phyloP scores from a whole-genome alignment of 768 basidiomycete genomes.

The Lentinula raphanica region DNA sequence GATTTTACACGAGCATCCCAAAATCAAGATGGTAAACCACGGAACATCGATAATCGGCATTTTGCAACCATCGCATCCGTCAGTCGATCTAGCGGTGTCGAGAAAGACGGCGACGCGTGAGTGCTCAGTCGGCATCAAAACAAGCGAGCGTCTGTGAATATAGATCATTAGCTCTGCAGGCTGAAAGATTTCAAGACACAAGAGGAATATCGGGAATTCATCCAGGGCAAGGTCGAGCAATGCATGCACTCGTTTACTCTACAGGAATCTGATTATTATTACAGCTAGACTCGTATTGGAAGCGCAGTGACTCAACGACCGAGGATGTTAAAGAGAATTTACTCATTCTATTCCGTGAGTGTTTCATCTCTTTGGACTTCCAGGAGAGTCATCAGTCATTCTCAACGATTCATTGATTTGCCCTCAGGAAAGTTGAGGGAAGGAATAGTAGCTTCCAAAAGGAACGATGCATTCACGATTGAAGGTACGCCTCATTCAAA shows the following conservation, averaged over 20 bases:
- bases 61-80: slow-evolving; percentile 70
- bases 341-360: slow-evolving; percentile 68
- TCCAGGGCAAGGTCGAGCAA: slow-evolving; percentile 65
- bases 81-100: slow-evolving; percentile 72
- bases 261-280: background rate
- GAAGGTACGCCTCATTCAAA: slow-evolving; percentile 47
- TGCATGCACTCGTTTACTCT: background rate
- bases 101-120: slow-evolving; percentile 72
- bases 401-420: no score
- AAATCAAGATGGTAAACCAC: slow-evolving; percentile 8
- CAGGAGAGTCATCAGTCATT: no score
- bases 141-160: slow-evolving; percentile 20
- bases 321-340: slow-evolving; percentile 63
- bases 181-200: slow-evolving; percentile 54
- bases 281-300: slow-evolving; percentile 48
- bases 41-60: slow-evolving; percentile 21
- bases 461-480: slow-evolving; percentile 56
- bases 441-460: slow-evolving; percentile 56
- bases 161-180: slow-evolving; percentile 36
- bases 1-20: slow-evolving; percentile 7
- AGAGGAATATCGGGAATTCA: slow-evolving; percentile 61
- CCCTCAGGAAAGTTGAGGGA: slow-evolving; percentile 69
- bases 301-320: slow-evolving; percentile 27
- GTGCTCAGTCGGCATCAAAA: slow-evolving; percentile 18
- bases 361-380: no score